These are phyloP conservation scores for Coprinopsis cinerea DNA, from an alignment of 768 basidiomycete species.

Conservation along the genomic window DNA sequence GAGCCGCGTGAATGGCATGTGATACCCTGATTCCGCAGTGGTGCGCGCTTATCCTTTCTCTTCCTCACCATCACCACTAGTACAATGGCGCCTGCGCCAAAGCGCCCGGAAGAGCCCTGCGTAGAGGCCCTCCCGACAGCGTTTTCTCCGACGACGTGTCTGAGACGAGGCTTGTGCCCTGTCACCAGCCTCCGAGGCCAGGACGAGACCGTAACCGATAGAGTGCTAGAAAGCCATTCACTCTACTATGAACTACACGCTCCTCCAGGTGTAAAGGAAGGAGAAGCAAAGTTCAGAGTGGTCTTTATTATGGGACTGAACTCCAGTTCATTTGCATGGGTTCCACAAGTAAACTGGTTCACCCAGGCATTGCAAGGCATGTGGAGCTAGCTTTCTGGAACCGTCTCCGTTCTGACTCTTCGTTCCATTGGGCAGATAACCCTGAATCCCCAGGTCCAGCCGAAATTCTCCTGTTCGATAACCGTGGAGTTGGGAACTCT, in stretches of 20 bases:
- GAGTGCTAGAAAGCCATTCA: conserved; percentile 60
- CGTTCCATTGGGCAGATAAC: neutral
- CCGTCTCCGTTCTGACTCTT: conserved; percentile 1
- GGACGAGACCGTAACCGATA: too few relatives aligned
- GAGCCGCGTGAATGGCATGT: too few relatives aligned
- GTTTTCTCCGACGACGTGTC: conserved; percentile 57
- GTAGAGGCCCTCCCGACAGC: conserved; percentile 32
- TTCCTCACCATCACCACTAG: neutral
- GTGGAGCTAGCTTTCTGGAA: conserved; percentile 16
- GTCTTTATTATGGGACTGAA: conserved; percentile 80
- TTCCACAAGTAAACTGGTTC: conserved; percentile 60
- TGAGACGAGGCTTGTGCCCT: conserved; percentile 71
- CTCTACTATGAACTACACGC: conserved; percentile 82
- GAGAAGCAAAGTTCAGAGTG: conserved; percentile 51
- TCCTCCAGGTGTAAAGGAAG: conserved; percentile 10
- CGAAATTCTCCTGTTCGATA: conserved; percentile 72
- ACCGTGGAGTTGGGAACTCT: conserved; percentile 78
- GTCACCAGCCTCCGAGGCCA: conserved; percentile 47
- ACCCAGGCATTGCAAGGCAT: conserved; percentile 26
- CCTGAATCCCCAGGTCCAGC: conserved; percentile 27
- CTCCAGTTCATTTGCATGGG: conserved; percentile 59
- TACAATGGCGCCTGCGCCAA: neutral
- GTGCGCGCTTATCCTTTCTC: too few relatives aligned
- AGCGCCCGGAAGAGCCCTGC: neutral
- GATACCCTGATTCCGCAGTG: too few relatives aligned